Percentiles rank a stretch among this genome's conserved stretches.
Conservation (phyloP, 768 basidiomycete species). For the Tricholomella constricta region DNA sequence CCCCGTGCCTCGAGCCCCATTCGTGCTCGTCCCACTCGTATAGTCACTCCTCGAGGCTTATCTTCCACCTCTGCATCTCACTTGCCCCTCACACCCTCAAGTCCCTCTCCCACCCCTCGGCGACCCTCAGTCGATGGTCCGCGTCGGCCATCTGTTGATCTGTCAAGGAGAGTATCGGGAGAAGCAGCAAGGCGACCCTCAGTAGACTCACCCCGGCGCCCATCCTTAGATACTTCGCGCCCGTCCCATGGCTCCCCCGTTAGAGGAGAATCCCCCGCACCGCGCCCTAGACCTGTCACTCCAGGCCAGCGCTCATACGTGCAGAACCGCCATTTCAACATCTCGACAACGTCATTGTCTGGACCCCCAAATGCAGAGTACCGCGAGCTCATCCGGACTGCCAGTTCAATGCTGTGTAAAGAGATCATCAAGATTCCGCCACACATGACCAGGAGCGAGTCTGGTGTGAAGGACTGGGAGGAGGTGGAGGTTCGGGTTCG, state of each 20-base stretch:
- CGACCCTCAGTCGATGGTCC: conserved; percentile 40
- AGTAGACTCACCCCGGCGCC: conserved; percentile 29
- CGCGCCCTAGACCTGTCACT: conserved; percentile 46
- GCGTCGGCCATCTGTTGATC: conserved; percentile 39
- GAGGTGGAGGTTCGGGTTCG: conserved; percentile 72
- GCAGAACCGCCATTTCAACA: conserved; percentile 58
- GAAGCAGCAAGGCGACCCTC: conserved; percentile 20
- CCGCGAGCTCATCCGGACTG: conserved; percentile 68
- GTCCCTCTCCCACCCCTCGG: conserved; percentile 32
- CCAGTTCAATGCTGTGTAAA: conserved; percentile 64
- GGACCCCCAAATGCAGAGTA: conserved; percentile 55
- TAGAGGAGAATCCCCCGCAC: conserved; percentile 40
- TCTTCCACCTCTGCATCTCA: conserved; percentile 54
- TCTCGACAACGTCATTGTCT: conserved; percentile 58
- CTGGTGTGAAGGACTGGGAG: conserved; percentile 62
- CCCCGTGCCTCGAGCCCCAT: conserved; percentile 43
- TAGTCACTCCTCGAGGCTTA: conserved; percentile 44
- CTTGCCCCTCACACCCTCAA: conserved; percentile 45
- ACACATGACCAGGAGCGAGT: conserved; percentile 51
- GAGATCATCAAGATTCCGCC: conserved; percentile 65
- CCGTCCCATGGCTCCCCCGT: conserved; percentile 22
- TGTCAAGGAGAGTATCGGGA: conserved; percentile 33
- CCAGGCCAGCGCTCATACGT: conserved; percentile 51
- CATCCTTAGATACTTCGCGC: conserved; percentile 40
- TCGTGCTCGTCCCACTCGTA: conserved; percentile 45